A percentile compares a stretch with the other conserved stretches of the same genome.
Conservation (phyloP, 2,329 filamentous ascomycete species). For the Dactylellina sp. region DNA sequence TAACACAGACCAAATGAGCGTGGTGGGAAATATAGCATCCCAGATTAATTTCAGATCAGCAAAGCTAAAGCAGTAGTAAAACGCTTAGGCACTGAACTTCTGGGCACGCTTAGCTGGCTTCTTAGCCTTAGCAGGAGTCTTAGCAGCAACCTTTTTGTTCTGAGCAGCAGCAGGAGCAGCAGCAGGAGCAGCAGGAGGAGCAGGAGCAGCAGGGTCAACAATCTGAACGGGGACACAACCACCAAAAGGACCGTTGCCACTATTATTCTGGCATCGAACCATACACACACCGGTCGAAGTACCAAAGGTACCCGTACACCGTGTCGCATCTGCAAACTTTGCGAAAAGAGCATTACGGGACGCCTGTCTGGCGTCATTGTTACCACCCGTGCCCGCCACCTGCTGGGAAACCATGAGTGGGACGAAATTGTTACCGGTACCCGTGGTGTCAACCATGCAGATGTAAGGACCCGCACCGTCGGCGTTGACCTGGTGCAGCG, state of each 20-base stretch:
- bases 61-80: not conserved
- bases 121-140: not conserved
- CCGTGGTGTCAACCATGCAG: slow-evolving; percentile 74
- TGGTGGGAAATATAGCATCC: not conserved
- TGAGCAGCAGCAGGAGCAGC: slow-evolving; percentile 1
- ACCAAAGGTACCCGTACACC: slow-evolving; percentile 72
- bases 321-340: not conserved
- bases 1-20: not conserved
- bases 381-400: slow-evolving; percentile 25
- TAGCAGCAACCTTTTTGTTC: not conserved
- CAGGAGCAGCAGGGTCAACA: not conserved
- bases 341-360: slow-evolving; percentile 29
- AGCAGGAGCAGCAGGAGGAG: not conserved
- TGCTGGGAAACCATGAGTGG: slow-evolving; percentile 29
- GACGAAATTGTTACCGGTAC: slow-evolving; percentile 66
- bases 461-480: slow-evolving; percentile 67
- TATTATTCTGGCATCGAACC: slow-evolving; percentile 73
- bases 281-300: slow-evolving; percentile 73
- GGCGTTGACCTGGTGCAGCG: slow-evolving; percentile 66
- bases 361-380: slow-evolving; percentile 12
- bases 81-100: slow-evolving; percentile 9
- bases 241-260: slow-evolving; percentile 73
- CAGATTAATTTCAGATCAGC: not conserved
- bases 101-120: not conserved
- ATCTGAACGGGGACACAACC: slow-evolving; percentile 72